A percentile compares a stretch with the other conserved stretches of the same genome.
Evolutionary conservation across 2,329 filamentous ascomycete species (phyloP).

Genomic region (Phaeosphaeria sp.): DNA sequence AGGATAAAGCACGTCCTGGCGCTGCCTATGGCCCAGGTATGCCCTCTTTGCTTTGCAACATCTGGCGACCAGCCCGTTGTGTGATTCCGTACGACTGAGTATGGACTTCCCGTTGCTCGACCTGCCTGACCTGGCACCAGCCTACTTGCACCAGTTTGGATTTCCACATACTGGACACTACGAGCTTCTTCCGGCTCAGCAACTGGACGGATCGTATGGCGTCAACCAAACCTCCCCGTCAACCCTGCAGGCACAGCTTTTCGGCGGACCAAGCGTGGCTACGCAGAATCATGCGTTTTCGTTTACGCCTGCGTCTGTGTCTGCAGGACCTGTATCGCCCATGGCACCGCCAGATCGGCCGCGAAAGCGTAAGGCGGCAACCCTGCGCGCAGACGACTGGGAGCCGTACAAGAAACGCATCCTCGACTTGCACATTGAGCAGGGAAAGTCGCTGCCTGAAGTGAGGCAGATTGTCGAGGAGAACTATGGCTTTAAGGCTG

Average conservation of each 20-base stretch:
- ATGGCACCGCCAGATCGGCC: constrained; percentile 11
- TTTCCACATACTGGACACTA: neutral
- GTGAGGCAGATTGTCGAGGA: neutral
- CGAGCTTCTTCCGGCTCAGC: neutral
- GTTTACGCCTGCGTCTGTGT: too few species aligned
- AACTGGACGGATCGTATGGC: neutral
- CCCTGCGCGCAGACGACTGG: constrained; percentile 12
- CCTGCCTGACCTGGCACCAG: too few species aligned
- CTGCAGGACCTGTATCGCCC: too few species aligned
- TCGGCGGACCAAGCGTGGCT: too few species aligned
- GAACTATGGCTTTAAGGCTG: neutral
- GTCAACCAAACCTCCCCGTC: neutral
- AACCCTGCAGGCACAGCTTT: too few species aligned
- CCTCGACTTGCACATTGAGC: constrained; percentile 12
- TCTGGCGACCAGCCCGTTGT: neutral
- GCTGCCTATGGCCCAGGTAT: neutral
- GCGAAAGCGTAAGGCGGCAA: constrained; percentile 25
- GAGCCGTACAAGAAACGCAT: constrained; percentile 17
- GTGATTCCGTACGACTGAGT: neutral
- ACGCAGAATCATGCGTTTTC: too few species aligned
- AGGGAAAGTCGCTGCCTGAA: neutral
- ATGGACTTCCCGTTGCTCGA: neutral
- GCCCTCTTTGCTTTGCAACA: neutral
- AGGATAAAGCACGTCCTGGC: neutral
- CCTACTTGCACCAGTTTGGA: neutral